Percentiles rank a stretch among this genome's conserved stretches.
Evolutionary conservation across 306 rosid genomes (phyloP).

Genomic region (Glycine latifolia): DNA sequence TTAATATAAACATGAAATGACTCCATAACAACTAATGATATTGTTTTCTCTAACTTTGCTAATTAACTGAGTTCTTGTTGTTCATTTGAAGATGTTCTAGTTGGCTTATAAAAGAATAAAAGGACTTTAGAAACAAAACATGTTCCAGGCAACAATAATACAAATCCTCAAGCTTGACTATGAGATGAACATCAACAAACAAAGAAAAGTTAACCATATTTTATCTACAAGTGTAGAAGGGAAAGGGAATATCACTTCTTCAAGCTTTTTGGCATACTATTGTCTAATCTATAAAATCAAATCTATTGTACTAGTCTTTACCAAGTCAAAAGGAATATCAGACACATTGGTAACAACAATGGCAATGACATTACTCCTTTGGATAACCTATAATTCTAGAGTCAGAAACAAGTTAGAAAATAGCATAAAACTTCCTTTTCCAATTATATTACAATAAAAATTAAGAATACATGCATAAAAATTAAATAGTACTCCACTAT

Average conservation of each 20-base stretch:
- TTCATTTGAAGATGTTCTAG: no score
- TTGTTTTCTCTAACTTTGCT: no score
- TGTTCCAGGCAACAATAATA: no score
- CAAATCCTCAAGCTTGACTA: not conserved
- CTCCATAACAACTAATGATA: no score
- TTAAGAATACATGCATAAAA: not conserved
- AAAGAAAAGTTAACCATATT: constrained; percentile 32
- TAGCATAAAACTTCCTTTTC: constrained; percentile 23
- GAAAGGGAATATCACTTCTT: constrained; percentile 63
- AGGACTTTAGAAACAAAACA: no score
- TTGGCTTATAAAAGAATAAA: no score
- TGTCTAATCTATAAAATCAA: constrained; percentile 78
- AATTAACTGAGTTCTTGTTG: no score
- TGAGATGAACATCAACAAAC: constrained; percentile 5
- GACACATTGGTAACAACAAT: constrained; percentile 52
- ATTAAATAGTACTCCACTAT: constrained; percentile 6
- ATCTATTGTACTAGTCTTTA: constrained; percentile 77
- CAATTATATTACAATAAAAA: constrained; percentile 25
- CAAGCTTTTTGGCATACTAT: constrained; percentile 84
- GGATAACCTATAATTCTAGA: constrained; percentile 64
- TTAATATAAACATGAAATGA: no score
- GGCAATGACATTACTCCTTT: constrained; percentile 57
- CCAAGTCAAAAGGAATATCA: constrained; percentile 79
- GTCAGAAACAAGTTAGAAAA: constrained; percentile 37
- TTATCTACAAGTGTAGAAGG: not conserved